A percentile compares a stretch with the other conserved stretches of the same genome.
phyloP scores from a whole-genome alignment of 106 monocot genomes.

The Platanthera zijinensis region DNA sequence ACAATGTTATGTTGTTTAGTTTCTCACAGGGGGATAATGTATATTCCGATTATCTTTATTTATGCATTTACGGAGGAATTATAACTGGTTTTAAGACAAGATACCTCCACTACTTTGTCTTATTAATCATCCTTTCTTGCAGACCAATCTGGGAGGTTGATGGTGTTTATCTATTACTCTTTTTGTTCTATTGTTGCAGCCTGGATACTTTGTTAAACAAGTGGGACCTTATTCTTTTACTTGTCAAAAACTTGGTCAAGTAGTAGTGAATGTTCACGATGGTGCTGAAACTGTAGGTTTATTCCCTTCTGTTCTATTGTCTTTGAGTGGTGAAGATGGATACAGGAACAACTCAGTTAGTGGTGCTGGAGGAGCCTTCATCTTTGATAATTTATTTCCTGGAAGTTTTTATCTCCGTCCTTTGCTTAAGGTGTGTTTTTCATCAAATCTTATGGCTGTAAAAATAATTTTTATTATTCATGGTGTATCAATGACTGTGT shows the following conservation, averaged over 20 bases:
- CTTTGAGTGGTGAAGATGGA: constrained; percentile 94
- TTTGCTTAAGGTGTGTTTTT: constrained; percentile 63
- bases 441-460: background rate
- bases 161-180: constrained; percentile 6
- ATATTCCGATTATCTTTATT: background rate
- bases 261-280: constrained; percentile 52
- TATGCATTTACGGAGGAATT: background rate
- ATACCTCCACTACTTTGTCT: background rate
- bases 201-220: constrained; percentile 73
- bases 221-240: constrained; percentile 53
- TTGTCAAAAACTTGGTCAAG: constrained; percentile 88
- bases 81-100: background rate
- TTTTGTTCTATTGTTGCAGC: constrained; percentile 38
- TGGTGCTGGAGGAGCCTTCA: constrained; percentile 65
- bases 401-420: constrained; percentile 99
- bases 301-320: constrained; percentile 82
- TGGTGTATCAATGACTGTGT: too few species aligned
- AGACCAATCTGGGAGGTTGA: background rate
- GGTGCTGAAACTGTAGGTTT: constrained; percentile 35
- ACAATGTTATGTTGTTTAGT: background rate
- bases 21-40: background rate
- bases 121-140: background rate
- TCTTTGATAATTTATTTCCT: constrained; percentile 78
- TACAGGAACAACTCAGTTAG: constrained; percentile 91
- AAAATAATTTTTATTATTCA: too few species aligned